Conservation (phyloP, 2,329 filamentous ascomycete species). For the Didymosphaeria variabile region DNA sequence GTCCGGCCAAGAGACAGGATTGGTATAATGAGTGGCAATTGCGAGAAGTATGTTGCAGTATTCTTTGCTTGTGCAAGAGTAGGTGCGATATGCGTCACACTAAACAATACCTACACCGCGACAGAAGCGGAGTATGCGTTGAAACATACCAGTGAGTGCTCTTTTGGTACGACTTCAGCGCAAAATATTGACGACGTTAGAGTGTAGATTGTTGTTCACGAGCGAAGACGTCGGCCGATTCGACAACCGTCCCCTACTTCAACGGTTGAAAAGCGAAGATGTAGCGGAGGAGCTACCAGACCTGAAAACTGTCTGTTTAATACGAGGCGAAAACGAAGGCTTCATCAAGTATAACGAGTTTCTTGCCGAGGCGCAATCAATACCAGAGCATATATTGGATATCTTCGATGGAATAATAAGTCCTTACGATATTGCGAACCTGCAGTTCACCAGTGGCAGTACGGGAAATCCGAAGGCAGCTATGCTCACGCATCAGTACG, state of each 20-base stretch:
- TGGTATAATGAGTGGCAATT: slow-evolving; percentile 75
- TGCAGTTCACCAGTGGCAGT: slow-evolving; percentile 51
- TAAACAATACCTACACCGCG: slow-evolving; percentile 84
- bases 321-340: slow-evolving; percentile 49
- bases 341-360: slow-evolving; percentile 70
- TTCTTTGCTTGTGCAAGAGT: slow-evolving; percentile 73
- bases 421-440: slow-evolving; percentile 46
- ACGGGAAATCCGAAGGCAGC: slow-evolving; percentile 51
- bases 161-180: background rate
- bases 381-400: slow-evolving; percentile 46
- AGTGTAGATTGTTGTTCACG: slow-evolving; percentile 77
- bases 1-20: slow-evolving; percentile 74
- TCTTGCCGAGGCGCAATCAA: slow-evolving; percentile 48
- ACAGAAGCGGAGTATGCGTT: slow-evolving; percentile 76
- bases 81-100: slow-evolving; percentile 69
- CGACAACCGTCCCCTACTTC: slow-evolving; percentile 69
- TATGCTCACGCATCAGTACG: slow-evolving; percentile 51
- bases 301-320: slow-evolving; percentile 41
- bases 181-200: slow-evolving; percentile 49
- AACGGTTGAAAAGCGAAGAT: slow-evolving; percentile 35
- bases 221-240: slow-evolving; percentile 73
- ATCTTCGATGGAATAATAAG: slow-evolving; percentile 48
- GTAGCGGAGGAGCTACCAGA: slow-evolving; percentile 33
- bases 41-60: slow-evolving; percentile 67
- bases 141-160: slow-evolving; percentile 69